Conservation (phyloP, 2,329 filamentous ascomycete genomes). For the Aspergillus sp. region DNA sequence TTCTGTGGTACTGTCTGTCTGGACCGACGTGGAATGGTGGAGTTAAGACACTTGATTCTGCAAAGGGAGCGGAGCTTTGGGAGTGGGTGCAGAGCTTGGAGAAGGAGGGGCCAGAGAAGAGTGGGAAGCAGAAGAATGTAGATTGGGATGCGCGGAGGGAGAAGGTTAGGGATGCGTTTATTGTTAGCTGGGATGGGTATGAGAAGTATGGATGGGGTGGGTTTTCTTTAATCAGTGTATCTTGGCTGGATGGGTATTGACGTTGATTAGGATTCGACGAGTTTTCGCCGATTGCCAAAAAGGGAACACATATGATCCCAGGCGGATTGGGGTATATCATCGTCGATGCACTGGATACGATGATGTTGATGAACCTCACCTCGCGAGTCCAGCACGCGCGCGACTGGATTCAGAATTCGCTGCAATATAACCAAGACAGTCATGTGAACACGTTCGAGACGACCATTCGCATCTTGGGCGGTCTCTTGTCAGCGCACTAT, state of each 20-base stretch:
- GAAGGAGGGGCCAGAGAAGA: constrained; percentile 19
- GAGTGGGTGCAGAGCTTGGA: constrained; percentile 51
- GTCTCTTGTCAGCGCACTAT: constrained; percentile 87
- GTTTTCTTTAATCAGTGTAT: constrained; percentile 24
- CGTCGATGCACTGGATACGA: constrained; percentile 86
- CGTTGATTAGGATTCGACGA: constrained; percentile 53
- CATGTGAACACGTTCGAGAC: constrained; percentile 98
- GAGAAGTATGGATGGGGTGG: constrained; percentile 89
- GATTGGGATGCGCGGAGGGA: constrained; percentile 76
- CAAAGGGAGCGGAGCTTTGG: constrained; percentile 43
- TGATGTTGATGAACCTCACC: constrained; percentile 98
- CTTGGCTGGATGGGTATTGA: constrained; percentile 16
- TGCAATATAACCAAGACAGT: constrained; percentile 86
- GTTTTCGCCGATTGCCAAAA: constrained; percentile 76
- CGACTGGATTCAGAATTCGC: constrained; percentile 74
- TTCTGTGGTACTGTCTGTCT: constrained; percentile 59
- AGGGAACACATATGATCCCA: constrained; percentile 73
- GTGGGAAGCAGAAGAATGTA: constrained; percentile 32
- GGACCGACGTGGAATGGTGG: constrained; percentile 12
- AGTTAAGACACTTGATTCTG: constrained; percentile 20
- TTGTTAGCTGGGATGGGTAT: constrained; percentile 88
- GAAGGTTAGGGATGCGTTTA: constrained; percentile 80
- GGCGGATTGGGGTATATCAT: constrained; percentile 97
- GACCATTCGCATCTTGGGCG: constrained; percentile 94
- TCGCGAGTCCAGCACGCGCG: constrained; percentile 74